phyloP scores from a whole-genome alignment of 148 eudicot genomes.

The Tetragonia tetragonoides region DNA sequence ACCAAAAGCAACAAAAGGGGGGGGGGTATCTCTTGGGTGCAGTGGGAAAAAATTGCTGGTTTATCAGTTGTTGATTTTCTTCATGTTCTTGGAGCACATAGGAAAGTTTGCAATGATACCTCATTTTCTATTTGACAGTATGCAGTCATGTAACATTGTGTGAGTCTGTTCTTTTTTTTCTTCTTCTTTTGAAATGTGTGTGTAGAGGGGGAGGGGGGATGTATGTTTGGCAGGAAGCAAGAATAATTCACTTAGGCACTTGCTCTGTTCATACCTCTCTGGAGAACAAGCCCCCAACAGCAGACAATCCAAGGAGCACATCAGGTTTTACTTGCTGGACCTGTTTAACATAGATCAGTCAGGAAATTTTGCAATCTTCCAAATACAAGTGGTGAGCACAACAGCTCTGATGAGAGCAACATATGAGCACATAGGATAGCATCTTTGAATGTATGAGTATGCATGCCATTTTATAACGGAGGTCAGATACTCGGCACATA shows the following conservation, averaged over 20 bases:
- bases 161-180: not conserved
- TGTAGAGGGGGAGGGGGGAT: not conserved
- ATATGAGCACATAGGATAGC: not conserved
- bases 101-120: not conserved
- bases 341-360: constrained; percentile 36
- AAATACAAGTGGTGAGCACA: constrained; percentile 5
- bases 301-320: constrained; percentile 97
- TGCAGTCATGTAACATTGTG: not conserved
- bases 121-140: not conserved
- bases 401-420: not conserved
- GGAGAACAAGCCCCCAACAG: constrained; percentile 90
- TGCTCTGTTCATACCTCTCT: constrained; percentile 51
- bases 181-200: not conserved
- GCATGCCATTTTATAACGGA: not conserved
- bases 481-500: not conserved
- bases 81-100: not conserved
- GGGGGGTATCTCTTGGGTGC: too few relatives aligned
- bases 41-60: not conserved
- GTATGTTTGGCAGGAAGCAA: constrained; percentile 1
- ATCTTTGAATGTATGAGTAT: constrained; percentile 4
- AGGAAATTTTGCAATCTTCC: constrained; percentile 8
- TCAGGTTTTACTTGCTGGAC: constrained; percentile 85
- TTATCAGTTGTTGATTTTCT: not conserved
- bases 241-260: not conserved
- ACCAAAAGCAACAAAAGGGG: not conserved